Evolutionary conservation across 371 early-diverging fungal genomes (phyloP).

Genomic region (Mortierella sp.): DNA sequence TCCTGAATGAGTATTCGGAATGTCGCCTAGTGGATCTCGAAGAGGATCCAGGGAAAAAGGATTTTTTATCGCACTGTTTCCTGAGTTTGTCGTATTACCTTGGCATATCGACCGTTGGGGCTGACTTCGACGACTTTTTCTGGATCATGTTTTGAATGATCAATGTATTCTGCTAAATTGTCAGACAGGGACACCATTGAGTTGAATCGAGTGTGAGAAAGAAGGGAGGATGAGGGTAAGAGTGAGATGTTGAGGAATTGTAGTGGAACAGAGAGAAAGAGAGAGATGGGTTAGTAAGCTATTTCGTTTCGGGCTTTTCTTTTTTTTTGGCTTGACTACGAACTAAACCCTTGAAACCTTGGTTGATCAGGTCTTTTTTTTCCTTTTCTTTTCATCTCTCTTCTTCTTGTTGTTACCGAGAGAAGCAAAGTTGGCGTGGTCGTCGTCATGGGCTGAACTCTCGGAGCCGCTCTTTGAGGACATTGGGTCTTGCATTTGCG

Average conservation of each 20-base stretch:
- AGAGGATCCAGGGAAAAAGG: background rate
- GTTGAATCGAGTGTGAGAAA: background rate
- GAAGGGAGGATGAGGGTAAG: background rate
- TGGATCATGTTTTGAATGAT: slow-evolving; percentile 65
- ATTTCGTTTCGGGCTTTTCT: background rate
- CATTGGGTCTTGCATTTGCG: slow-evolving; percentile 36
- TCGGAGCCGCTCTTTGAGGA: slow-evolving; percentile 40
- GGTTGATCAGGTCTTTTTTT: slow-evolving; percentile 1
- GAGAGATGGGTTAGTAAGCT: background rate
- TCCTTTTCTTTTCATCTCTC: too few relatives aligned
- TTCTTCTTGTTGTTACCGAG: slow-evolving; percentile 28
- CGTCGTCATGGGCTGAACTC: slow-evolving; percentile 41
- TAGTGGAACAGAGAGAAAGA: background rate
- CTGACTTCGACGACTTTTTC: slow-evolving; percentile 82
- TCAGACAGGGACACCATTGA: background rate
- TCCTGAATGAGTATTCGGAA: background rate
- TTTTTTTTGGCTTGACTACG: background rate
- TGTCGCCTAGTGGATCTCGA: background rate
- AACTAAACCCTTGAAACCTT: background rate
- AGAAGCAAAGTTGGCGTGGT: slow-evolving; percentile 30
- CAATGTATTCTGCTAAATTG: slow-evolving; percentile 50
- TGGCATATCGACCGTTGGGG: slow-evolving; percentile 81
- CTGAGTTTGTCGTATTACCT: slow-evolving; percentile 56
- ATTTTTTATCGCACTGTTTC: background rate
- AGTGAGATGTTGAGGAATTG: background rate